Evolutionary conservation across 2,329 filamentous ascomycete species (phyloP).

Genomic region (Phyllosticta citribraziliensis): DNA sequence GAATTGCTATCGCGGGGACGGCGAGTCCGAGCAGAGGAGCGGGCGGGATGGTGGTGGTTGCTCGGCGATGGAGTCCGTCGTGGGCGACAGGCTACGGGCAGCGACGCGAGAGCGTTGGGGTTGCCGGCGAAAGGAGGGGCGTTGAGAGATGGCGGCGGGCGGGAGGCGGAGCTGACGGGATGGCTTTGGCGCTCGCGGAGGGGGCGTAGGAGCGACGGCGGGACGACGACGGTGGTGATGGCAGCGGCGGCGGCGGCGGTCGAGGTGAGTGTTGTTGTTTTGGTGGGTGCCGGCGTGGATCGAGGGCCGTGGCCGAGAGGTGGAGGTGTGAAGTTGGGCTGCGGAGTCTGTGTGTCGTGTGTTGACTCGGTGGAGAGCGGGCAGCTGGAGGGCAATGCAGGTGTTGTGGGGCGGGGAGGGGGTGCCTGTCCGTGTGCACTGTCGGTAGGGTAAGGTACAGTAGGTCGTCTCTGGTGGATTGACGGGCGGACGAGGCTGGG

Average conservation of each 20-base stretch:
- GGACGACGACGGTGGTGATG: constrained; percentile 20
- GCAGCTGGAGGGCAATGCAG: background rate
- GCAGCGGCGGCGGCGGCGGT: constrained; percentile 7
- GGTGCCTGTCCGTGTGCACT: background rate
- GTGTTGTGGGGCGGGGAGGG: background rate
- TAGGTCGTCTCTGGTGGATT: background rate
- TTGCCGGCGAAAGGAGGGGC: constrained; percentile 6
- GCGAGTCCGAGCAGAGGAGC: constrained; percentile 36
- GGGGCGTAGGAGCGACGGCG: constrained; percentile 16
- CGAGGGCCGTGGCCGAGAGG: background rate
- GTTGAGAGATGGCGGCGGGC: constrained; percentile 1
- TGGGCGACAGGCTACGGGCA: constrained; percentile 34
- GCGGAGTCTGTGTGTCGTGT: background rate
- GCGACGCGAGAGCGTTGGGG: constrained; percentile 12
- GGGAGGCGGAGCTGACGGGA: constrained; percentile 1
- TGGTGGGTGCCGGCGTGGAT: background rate
- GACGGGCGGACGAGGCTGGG: too few relatives aligned
- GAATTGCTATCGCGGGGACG: constrained; percentile 32
- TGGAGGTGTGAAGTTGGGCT: background rate
- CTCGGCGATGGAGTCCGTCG: constrained; percentile 42
- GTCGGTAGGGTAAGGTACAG: too few relatives aligned
- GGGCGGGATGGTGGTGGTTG: constrained; percentile 32
- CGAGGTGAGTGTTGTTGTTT: background rate
- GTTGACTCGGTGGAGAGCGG: background rate
- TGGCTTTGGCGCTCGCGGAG: constrained; percentile 18